A percentile compares a stretch with the other conserved stretches of the same genome.
These are phyloP conservation scores for Hypoxylon subgilvum DNA, from an alignment of 495 filamentous ascomycete species.

Conservation along the genomic window DNA sequence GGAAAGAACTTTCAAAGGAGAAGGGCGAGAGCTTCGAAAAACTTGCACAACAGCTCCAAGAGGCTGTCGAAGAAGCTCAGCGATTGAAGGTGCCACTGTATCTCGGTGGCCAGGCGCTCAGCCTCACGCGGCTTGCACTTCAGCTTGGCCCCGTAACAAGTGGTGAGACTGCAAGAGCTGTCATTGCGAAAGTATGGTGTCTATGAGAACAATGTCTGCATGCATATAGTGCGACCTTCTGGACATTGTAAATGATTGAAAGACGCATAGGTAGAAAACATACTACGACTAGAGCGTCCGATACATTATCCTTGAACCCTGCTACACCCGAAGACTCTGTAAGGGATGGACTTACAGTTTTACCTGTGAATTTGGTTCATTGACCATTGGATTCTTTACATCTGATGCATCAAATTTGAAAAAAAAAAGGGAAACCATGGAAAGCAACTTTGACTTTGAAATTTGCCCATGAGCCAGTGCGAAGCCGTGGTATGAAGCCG, in stretches of 20 bases:
- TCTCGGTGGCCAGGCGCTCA: slow-evolving; percentile 48
- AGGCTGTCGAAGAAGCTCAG: slow-evolving; percentile 60
- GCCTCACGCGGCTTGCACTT: slow-evolving; percentile 42
- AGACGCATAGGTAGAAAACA: slow-evolving; percentile 1
- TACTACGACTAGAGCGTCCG: not conserved
- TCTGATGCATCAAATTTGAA: too few relatives aligned
- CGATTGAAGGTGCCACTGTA: slow-evolving; percentile 49
- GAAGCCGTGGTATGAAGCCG: slow-evolving; percentile 7
- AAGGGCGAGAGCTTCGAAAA: slow-evolving; percentile 42
- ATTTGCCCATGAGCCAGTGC: slow-evolving; percentile 15
- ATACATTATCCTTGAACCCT: too few relatives aligned
- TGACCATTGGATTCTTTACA: too few relatives aligned
- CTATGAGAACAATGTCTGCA: slow-evolving; percentile 1
- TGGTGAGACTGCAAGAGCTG: slow-evolving; percentile 37
- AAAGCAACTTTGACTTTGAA: too few relatives aligned
- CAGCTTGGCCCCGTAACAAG: slow-evolving; percentile 18
- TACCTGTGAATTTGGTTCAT: too few relatives aligned
- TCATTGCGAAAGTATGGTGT: slow-evolving; percentile 49
- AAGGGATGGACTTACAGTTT: too few relatives aligned
- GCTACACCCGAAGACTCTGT: too few relatives aligned
- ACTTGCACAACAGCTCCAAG: slow-evolving; percentile 54
- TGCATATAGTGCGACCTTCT: too few relatives aligned
- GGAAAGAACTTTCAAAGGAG: slow-evolving; percentile 26
- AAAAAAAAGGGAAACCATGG: too few relatives aligned
- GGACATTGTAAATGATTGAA: not conserved